A percentile compares a stretch with the other conserved stretches of the same genome.
Evolutionary conservation across 495 filamentous ascomycete genomes (phyloP).

Genomic region (Xylaria venustula): DNA sequence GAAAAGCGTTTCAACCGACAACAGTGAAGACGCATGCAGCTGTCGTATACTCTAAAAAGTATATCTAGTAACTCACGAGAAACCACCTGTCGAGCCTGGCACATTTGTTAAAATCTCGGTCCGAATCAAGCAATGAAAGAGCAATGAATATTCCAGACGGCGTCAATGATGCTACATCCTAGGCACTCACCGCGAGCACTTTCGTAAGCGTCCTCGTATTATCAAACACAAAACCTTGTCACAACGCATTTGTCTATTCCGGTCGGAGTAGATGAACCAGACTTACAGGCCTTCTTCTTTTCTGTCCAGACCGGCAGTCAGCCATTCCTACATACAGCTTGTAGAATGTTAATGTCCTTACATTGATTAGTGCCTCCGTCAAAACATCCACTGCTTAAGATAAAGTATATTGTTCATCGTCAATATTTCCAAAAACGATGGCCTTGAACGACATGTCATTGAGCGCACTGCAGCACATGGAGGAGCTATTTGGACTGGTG

Average conservation of each 20-base stretch:
- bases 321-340: background rate
- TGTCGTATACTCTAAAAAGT: background rate
- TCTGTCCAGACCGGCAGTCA: background rate
- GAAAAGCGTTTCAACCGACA: background rate
- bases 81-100: background rate
- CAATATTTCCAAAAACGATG: background rate
- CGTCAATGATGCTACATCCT: background rate
- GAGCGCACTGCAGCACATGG: background rate
- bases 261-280: too few species aligned
- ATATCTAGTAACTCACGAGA: slow-evolving; percentile 5
- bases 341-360: background rate
- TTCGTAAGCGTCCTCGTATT: slow-evolving; percentile 14
- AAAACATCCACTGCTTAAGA: background rate
- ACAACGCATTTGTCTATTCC: too few species aligned
- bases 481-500: background rate
- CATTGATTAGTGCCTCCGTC: background rate
- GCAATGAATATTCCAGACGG: background rate
- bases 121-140: slow-evolving; percentile 5
- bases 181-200: background rate
- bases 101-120: slow-evolving; percentile 1
- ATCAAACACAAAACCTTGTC: background rate
- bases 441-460: background rate
- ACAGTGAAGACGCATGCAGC: background rate
- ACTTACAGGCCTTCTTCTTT: background rate
- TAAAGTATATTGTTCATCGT: background rate